These are phyloP conservation scores for Cladosporium cucumerinum DNA, from an alignment of 2,329 filamentous ascomycete species.

Conservation along the genomic window DNA sequence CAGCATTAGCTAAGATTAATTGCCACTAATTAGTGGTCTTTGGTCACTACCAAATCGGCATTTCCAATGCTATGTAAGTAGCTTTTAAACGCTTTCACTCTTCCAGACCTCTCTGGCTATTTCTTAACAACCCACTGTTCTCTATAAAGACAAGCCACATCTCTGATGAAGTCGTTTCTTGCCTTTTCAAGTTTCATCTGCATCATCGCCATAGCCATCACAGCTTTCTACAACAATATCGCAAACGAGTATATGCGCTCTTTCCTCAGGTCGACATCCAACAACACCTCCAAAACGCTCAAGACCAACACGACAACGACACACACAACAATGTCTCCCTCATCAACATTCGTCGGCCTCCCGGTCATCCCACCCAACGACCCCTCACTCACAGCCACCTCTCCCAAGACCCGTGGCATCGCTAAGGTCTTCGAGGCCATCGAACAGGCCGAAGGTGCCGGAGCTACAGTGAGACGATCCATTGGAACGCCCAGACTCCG, in stretches of 20 bases:
- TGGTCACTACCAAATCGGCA: neutral
- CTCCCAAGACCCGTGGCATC: conserved; percentile 71
- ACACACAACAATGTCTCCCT: conserved; percentile 31
- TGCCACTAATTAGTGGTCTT: neutral
- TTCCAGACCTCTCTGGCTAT: conserved; percentile 2
- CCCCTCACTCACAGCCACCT: conserved; percentile 49
- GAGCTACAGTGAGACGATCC: conserved; percentile 80
- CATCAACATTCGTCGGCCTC: conserved; percentile 44
- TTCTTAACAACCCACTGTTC: neutral
- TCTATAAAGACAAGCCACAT: conserved; percentile 34
- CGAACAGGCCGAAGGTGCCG: conserved; percentile 84
- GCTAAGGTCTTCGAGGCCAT: conserved; percentile 77
- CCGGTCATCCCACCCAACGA: conserved; percentile 47
- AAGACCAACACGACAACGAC: conserved; percentile 32
- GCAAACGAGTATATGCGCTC: conserved; percentile 39
- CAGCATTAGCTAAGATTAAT: neutral
- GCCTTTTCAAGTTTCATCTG: conserved; percentile 40
- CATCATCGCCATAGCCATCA: conserved; percentile 38
- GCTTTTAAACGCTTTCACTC: neutral
- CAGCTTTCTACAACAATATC: conserved; percentile 31
- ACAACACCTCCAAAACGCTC: conserved; percentile 25
- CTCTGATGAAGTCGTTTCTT: conserved; percentile 39
- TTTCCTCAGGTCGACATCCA: conserved; percentile 30
- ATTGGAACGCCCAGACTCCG: conserved; percentile 79
- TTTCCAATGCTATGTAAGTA: conserved; percentile 15